Conservation (phyloP, 495 filamentous ascomycete species). For the Xylona heveae region DNA sequence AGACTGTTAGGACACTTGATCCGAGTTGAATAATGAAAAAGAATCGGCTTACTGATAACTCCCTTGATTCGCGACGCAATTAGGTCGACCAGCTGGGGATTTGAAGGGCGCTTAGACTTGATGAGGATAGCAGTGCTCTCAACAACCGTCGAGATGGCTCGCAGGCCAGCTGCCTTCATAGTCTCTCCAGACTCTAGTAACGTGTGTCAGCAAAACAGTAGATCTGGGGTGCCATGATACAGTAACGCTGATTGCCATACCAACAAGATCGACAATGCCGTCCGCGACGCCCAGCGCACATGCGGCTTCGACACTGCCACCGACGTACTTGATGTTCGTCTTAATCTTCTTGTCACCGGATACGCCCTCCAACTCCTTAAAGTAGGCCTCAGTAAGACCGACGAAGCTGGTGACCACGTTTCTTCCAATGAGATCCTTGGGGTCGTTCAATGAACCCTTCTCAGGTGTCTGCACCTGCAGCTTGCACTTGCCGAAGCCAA, state of each 20-base stretch:
- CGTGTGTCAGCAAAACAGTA: conserved; percentile 2
- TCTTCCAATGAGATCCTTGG: conserved; percentile 70
- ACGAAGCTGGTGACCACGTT: conserved; percentile 93
- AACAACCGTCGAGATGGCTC: conserved; percentile 84
- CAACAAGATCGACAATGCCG: conserved; percentile 93
- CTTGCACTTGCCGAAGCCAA: conserved; percentile 78
- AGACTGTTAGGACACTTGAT: conserved; percentile 1
- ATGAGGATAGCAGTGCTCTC: conserved; percentile 74
- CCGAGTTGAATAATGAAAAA: neutral
- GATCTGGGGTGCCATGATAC: neutral
- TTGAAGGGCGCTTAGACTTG: conserved; percentile 71
- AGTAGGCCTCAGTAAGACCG: conserved; percentile 59
- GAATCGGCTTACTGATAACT: conserved; percentile 51
- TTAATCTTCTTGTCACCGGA: conserved; percentile 23
- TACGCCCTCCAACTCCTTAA: conserved; percentile 44
- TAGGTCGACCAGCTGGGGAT: conserved; percentile 53
- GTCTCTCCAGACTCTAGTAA: conserved; percentile 83
- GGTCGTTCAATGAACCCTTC: conserved; percentile 46
- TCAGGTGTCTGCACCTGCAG: conserved; percentile 90
- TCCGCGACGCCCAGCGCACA: conserved; percentile 91
- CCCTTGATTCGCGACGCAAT: conserved; percentile 70
- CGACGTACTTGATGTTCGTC: conserved; percentile 79
- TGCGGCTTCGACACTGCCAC: conserved; percentile 90
- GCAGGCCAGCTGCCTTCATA: conserved; percentile 92
- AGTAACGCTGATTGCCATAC: conserved; percentile 24